Conservation (phyloP, 2,329 filamentous ascomycete species). For the Mariannaea elegans region DNA sequence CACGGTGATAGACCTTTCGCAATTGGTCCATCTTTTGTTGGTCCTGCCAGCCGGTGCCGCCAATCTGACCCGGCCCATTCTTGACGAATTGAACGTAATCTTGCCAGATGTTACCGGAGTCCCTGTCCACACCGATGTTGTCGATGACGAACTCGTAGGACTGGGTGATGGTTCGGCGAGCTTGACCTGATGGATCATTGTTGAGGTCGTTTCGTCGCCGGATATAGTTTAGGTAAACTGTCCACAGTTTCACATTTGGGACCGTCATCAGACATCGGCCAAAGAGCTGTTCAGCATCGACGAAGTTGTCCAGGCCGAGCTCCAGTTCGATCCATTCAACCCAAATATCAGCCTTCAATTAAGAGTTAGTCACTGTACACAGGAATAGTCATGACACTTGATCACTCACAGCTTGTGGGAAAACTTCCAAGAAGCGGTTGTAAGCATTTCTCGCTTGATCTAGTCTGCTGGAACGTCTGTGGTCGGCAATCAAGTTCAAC, state of each 20-base stretch:
- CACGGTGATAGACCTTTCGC: conserved; percentile 90
- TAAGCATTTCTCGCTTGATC: conserved; percentile 84
- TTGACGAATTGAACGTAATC: conserved; percentile 96
- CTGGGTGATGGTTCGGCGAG: conserved; percentile 81
- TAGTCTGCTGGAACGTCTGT: conserved; percentile 81
- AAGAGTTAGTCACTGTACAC: conserved; percentile 40
- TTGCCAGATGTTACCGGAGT: conserved; percentile 88
- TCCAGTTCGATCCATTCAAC: conserved; percentile 90
- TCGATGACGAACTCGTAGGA: conserved; percentile 94
- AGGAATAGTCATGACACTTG: neutral
- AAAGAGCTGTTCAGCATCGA: conserved; percentile 84
- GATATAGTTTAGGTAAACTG: conserved; percentile 93
- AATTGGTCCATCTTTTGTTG: conserved; percentile 97
- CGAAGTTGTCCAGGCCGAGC: conserved; percentile 83
- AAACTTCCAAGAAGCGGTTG: conserved; percentile 85
- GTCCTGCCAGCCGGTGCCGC: conserved; percentile 92
- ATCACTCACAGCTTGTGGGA: conserved; percentile 86
- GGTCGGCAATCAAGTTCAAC: conserved; percentile 85
- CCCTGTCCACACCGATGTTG: conserved; percentile 89
- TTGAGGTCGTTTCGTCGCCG: conserved; percentile 86
- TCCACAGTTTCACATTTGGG: conserved; percentile 88
- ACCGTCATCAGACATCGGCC: conserved; percentile 79
- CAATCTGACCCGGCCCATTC: conserved; percentile 83
- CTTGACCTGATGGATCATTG: conserved; percentile 79
- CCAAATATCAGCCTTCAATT: conserved; percentile 86